Base-by-base conservation (phyloP, 1,284 basidiomycete species). In the Sanghuangporus sanghuang region DNA sequence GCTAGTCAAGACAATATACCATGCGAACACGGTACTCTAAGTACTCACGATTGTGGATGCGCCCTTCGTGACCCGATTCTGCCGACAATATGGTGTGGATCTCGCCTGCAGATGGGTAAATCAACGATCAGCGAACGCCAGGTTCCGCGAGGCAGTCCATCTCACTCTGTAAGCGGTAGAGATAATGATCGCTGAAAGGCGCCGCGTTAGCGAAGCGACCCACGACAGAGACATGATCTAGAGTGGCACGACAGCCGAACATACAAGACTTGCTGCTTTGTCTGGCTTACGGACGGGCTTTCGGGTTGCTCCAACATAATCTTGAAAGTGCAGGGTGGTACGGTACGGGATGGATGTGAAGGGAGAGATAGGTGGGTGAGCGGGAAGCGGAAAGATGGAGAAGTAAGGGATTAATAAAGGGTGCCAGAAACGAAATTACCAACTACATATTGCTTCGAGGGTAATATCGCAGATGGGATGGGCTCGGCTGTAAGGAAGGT, bases 241-340 rank as follows among this genome's bases (percentile, higher is more conserved):
- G 27, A 32, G 48, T 23, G 48, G 16, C 21, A 18, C 27, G 18
- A 32, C 27, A 32, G 27, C 27, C 27, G 23, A 46, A 61, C 52
- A 32, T 49, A 64, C 63, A 65, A 65, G 9, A 65, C 54, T 52
- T 65, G 64, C 55, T 65, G 46, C 57, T 65, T 65, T 18, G 64
- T 65, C 52, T 65, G 60, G 23, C 60, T 62, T 18, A 59, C 60
- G 12, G 54, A 59, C 2, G 64, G 64, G 55, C 60, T 62, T 11
- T 65, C 61, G 2, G 64, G 64, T 49, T 65, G 64, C 48, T 65
- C 64, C 16, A 65, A 42, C 64, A 65, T 65, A 50, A 23, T 49
- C n/a, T 46, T 42, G 11, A n/a, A 42, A n/a, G 52, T 44, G 42
- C 18, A 11, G 48, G 18, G 49, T 49, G 14, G 48, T 23, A 42